Percentiles rank a stretch among this genome's conserved stretches.
Evolutionary conservation across 331 rosid genomes (phyloP).

Genomic region (Malus hybrid): DNA sequence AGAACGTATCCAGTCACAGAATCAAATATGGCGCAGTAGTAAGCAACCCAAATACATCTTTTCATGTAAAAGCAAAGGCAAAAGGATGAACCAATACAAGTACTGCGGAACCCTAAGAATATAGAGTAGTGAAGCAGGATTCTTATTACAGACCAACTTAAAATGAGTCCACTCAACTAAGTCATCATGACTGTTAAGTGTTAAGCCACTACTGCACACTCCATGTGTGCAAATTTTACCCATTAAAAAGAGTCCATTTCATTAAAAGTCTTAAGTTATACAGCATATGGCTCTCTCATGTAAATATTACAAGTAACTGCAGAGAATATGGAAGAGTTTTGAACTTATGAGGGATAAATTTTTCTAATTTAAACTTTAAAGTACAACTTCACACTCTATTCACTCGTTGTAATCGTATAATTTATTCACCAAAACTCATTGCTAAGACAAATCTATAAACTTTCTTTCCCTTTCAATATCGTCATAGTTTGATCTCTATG

Average conservation of each 20-base stretch:
- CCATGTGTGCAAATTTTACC: no score
- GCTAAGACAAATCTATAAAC: background rate
- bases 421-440: background rate
- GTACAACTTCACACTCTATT: no score
- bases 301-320: no score
- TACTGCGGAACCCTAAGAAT: background rate
- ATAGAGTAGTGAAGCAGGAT: background rate
- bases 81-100: background rate
- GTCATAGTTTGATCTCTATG: background rate
- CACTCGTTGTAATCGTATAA: background rate
- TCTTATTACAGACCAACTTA: background rate
- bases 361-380: no score
- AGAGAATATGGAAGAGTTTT: background rate
- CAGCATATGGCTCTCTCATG: background rate
- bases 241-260: background rate
- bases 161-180: background rate
- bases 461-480: no score
- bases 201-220: background rate
- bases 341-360: background rate
- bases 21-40: background rate
- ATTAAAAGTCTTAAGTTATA: background rate
- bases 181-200: background rate
- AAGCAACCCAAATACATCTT: background rate
- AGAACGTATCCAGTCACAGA: background rate
- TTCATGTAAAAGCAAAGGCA: background rate